Percentiles rank a stretch among this genome's conserved stretches.
phyloP scores from a whole-genome alignment of 208 protist species.

The Acanthamoeba healyi region DNA sequence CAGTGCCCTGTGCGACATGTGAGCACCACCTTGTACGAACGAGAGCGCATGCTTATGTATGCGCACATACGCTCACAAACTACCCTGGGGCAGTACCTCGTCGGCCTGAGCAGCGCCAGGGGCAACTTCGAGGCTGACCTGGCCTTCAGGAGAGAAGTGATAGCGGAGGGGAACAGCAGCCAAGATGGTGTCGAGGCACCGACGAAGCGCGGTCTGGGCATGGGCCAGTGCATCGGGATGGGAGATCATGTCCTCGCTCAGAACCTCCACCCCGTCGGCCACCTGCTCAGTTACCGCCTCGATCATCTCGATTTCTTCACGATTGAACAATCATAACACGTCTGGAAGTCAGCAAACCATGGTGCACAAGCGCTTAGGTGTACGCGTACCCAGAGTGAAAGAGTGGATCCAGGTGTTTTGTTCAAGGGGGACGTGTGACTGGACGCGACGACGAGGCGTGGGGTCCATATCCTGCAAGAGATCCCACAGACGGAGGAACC shows the following conservation, averaged over 20 bases:
- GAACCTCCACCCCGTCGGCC: conserved; percentile 10
- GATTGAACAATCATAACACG: background rate
- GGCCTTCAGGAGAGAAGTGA: background rate
- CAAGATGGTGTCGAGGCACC: background rate
- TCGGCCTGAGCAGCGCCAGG: background rate
- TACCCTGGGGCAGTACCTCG: too few species aligned
- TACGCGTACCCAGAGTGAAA: background rate
- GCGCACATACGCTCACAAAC: too few species aligned
- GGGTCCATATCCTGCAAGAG: conserved; percentile 10
- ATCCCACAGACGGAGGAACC: background rate
- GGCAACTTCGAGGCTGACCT: background rate
- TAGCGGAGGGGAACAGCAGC: background rate
- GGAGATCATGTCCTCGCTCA: background rate
- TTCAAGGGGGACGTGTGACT: background rate
- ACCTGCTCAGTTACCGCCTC: conserved; percentile 21
- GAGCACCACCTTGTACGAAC: too few species aligned
- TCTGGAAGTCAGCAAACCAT: too few species aligned
- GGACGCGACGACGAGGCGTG: background rate
- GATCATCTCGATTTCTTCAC: background rate
- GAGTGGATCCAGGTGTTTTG: background rate
- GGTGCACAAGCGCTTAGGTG: too few species aligned
- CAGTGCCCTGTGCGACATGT: background rate
- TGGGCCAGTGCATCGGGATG: background rate
- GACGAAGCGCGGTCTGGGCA: background rate
- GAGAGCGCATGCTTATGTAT: too few species aligned